Base-by-base conservation (phyloP, 768 basidiomycete genomes). In the Tremella yokohamensis region DNA sequence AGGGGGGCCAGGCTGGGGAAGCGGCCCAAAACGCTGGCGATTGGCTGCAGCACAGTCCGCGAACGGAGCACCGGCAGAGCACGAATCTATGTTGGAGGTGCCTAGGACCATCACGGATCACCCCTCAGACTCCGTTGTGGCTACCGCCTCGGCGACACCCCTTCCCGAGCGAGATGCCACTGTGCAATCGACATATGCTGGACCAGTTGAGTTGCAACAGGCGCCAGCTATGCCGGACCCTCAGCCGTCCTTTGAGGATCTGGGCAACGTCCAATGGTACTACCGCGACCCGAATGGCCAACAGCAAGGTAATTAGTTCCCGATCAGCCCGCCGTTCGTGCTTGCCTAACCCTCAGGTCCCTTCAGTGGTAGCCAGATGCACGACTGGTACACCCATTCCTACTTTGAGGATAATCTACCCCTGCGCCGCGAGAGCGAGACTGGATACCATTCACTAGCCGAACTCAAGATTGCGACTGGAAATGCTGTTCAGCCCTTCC, bases 271-370 rank as follows among this genome's bases (percentile, higher is more conserved):
- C 19, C 85, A 89, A 72, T 97, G 92, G 92, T 87, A 85, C 20
- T 97, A 97, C 76, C 83, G 90, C 50, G 92, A 97, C 72, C 91
- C 90, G 18, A 84, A 87, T 64, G 90, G 92, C n/a, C 84, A 87
- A 58, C 79, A 93, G 40, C 92, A 97, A 84, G 92, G 91, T 90
- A 66, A 64, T 78, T 64, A 16, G n/a, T 34, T 19, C 18, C 29
- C 40, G 16, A 11, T 18, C 16, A 26, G 15, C 40, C 38, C 40
- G 47, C 53, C 44, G 18, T 40, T 65, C 18, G 24, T 49, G 29
- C 15, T 50, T 37, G 12, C 20, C 25, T 49, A 16, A 50, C 51
- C 40, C 40, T 3, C 62, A 94, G 91, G 92, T 57, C 91, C 92
- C 4, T 97, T 94, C 81, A 82, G 82, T 45, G 90, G 89, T 24